phyloP scores from a whole-genome alignment of 371 early-diverging fungal species.

The Apophysomyces trapeziformis region DNA sequence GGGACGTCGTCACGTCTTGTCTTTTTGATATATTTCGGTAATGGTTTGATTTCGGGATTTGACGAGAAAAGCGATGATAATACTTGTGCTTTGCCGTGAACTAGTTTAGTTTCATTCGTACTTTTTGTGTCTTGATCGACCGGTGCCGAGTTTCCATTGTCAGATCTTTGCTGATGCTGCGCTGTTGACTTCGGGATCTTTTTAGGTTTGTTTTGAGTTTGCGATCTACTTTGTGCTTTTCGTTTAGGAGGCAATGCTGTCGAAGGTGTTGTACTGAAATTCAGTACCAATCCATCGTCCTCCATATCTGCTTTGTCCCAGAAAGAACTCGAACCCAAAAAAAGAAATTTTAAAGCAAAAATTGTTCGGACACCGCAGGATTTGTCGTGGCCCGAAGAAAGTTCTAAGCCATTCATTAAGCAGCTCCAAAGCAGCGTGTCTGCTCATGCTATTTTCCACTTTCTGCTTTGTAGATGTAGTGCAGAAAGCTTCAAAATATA shows the following conservation, averaged over 20 bases:
- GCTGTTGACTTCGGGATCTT: conserved; percentile 30
- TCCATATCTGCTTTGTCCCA: conserved; percentile 35
- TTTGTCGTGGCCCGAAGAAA: no score
- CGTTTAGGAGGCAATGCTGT: conserved; percentile 24
- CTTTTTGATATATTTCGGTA: conserved; percentile 36
- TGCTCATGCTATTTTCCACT: no score
- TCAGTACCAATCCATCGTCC: conserved; percentile 73
- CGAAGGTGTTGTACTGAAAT: conserved; percentile 50
- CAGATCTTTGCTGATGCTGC: conserved; percentile 24
- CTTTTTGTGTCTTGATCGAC: conserved; percentile 2
- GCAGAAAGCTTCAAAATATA: no score
- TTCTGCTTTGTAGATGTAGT: no score
- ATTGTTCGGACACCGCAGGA: no score
- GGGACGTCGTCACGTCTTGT: conserved; percentile 41
- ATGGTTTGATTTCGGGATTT: conserved; percentile 50
- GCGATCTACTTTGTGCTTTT: conserved; percentile 26
- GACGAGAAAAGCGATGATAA: conserved; percentile 64
- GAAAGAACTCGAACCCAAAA: neutral
- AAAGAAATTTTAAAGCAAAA: conserved; percentile 4
- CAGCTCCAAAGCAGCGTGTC: no score
- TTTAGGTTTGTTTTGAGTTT: conserved; percentile 34
- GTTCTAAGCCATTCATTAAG: no score
- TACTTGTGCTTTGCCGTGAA: conserved; percentile 58
- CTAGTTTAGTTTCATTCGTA: conserved; percentile 27
- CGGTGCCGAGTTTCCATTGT: conserved; percentile 1